phyloP scores from a whole-genome alignment of 169 alveolate genomes.

The Plasmodium gonderi region DNA sequence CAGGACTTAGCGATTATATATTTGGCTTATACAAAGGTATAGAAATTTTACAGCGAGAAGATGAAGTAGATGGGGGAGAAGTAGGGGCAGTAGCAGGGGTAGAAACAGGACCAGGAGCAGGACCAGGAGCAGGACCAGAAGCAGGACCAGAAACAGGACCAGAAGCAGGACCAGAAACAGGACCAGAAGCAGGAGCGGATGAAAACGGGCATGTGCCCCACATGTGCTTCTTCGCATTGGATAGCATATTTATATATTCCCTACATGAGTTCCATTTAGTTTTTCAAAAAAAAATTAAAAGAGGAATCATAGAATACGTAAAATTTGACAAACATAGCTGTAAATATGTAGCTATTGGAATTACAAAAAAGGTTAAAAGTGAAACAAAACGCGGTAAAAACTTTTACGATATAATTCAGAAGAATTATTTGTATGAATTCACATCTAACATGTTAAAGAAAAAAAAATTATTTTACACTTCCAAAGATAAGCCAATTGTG shows the following conservation, averaged over 20 bases:
- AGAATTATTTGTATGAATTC: slow-evolving; percentile 53
- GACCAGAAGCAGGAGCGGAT: background rate
- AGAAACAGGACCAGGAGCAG: too few species aligned
- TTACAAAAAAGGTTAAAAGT: slow-evolving; percentile 11
- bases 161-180: too few species aligned
- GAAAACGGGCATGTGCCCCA: background rate
- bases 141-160: too few species aligned
- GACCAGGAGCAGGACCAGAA: too few species aligned
- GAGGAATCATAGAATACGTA: slow-evolving; percentile 38
- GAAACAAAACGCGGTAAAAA: background rate
- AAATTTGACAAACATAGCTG: slow-evolving; percentile 27
- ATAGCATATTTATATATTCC: slow-evolving; percentile 30
- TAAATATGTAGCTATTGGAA: slow-evolving; percentile 29
- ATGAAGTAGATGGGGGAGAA: background rate
- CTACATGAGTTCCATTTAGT: slow-evolving; percentile 39
- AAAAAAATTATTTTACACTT: slow-evolving; percentile 37
- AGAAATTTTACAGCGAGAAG: slow-evolving; percentile 8
- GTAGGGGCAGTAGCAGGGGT: too few species aligned
- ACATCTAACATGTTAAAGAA: slow-evolving; percentile 12
- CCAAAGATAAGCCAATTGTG: slow-evolving; percentile 33
- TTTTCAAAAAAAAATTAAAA: slow-evolving; percentile 17
- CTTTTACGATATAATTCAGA: background rate
- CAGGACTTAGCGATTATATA: slow-evolving; percentile 8
- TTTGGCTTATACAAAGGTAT: slow-evolving; percentile 48
- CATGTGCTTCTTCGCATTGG: slow-evolving; percentile 39